Percentiles rank a stretch among this genome's conserved stretches.
Evolutionary conservation across 352 stramenopile species (phyloP).

Genomic region (Salisapilia sapeloensis): DNA sequence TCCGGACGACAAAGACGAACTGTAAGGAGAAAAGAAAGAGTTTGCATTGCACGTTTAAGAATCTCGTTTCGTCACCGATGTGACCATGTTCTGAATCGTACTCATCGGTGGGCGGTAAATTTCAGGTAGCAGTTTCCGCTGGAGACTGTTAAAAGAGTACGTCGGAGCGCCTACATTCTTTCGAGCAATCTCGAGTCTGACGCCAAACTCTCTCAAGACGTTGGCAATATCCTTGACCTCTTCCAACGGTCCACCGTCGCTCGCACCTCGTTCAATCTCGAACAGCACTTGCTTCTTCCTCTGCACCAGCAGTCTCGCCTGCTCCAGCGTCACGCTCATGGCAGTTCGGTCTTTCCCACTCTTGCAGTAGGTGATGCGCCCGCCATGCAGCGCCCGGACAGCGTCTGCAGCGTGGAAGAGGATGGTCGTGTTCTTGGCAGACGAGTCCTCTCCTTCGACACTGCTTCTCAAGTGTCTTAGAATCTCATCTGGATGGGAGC

Average conservation of each 20-base stretch:
- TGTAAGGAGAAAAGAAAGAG: neutral
- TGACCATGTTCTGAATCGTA: constrained; percentile 87
- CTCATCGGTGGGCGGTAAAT: constrained; percentile 80
- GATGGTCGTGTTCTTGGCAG: constrained; percentile 79
- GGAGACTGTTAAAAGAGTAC: constrained; percentile 96
- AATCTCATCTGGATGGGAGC: constrained; percentile 47
- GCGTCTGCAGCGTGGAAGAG: constrained; percentile 66
- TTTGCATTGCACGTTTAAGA: too few species aligned
- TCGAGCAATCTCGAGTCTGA: constrained; percentile 89
- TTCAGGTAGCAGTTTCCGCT: constrained; percentile 90
- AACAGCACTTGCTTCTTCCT: constrained; percentile 53
- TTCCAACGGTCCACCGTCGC: constrained; percentile 34
- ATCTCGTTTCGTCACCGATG: constrained; percentile 78
- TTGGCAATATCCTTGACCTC: constrained; percentile 75
- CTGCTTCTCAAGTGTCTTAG: constrained; percentile 39
- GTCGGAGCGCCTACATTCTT: constrained; percentile 94
- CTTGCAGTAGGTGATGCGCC: constrained; percentile 93
- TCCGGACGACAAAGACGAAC: too few species aligned
- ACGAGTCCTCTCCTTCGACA: constrained; percentile 55
- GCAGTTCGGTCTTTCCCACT: constrained; percentile 95
- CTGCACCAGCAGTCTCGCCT: constrained; percentile 80
- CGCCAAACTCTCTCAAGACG: constrained; percentile 82
- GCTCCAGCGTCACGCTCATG: constrained; percentile 94
- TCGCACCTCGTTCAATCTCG: constrained; percentile 31
- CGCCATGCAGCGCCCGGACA: constrained; percentile 84